Percentiles rank a stretch among this genome's conserved stretches.
These are phyloP conservation scores for Moesziomyces sp. DNA, from an alignment of 1,284 basidiomycete species.

Conservation along the genomic window DNA sequence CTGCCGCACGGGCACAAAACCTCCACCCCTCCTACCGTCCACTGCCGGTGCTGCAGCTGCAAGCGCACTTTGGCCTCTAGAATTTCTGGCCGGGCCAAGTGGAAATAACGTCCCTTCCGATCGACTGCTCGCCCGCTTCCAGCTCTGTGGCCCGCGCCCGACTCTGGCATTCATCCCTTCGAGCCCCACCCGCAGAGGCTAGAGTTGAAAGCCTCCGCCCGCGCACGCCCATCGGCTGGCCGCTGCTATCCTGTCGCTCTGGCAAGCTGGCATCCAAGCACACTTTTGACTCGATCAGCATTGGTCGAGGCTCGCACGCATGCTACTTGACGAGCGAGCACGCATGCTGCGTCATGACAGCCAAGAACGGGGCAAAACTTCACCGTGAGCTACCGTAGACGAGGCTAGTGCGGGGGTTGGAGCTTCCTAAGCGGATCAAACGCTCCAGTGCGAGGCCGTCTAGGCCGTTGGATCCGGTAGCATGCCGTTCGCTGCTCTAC, in stretches of 20 bases:
- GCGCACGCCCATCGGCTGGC: not conserved
- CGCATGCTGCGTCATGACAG: too few relatives aligned
- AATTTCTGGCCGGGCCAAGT: slow-evolving; percentile 24
- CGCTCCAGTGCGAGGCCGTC: not conserved
- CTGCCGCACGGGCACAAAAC: slow-evolving; percentile 1
- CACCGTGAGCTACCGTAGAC: too few relatives aligned
- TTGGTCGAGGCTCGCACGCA: not conserved
- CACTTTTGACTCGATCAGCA: not conserved
- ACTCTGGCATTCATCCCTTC: not conserved
- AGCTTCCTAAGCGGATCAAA: not conserved
- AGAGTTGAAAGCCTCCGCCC: not conserved
- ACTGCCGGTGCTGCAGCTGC: not conserved
- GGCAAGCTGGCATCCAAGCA: not conserved
- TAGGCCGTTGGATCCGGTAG: not conserved
- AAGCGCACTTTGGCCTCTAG: slow-evolving; percentile 13
- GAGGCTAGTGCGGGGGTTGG: not conserved
- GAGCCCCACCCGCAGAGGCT: not conserved
- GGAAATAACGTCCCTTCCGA: slow-evolving; percentile 32
- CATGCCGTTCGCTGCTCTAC: not conserved
- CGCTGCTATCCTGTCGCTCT: not conserved
- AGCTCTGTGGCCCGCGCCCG: slow-evolving; percentile 4
- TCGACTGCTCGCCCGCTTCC: slow-evolving; percentile 17
- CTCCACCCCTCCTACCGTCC: slow-evolving; percentile 12
- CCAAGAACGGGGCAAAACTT: too few relatives aligned
- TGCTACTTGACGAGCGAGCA: too few relatives aligned